phyloP scores from a whole-genome alignment of 2,329 filamentous ascomycete genomes.

The Calonectria pseudoturangicola region DNA sequence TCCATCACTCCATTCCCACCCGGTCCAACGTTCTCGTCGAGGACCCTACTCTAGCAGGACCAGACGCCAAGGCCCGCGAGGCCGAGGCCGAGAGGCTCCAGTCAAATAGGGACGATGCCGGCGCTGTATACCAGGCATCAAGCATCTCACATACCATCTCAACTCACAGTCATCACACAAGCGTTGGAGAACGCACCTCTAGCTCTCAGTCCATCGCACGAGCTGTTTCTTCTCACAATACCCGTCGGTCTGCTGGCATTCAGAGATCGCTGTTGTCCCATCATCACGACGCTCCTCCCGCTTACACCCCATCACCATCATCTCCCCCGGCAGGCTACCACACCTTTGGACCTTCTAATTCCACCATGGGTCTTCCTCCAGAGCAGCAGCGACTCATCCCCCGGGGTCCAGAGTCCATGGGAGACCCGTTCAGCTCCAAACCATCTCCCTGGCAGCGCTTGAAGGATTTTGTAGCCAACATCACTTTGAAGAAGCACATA shows the following conservation, averaged over 20 bases:
- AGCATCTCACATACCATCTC: neutral
- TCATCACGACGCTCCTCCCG: slow-evolving; percentile 68
- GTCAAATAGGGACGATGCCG: slow-evolving; percentile 52
- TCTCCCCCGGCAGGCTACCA: slow-evolving; percentile 62
- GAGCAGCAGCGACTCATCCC: slow-evolving; percentile 67
- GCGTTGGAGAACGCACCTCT: slow-evolving; percentile 48
- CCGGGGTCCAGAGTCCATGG: slow-evolving; percentile 68
- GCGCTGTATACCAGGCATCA: neutral
- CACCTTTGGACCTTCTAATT: slow-evolving; percentile 61
- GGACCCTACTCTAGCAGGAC: slow-evolving; percentile 67
- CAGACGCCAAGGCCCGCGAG: slow-evolving; percentile 65
- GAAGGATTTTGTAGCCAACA: slow-evolving; percentile 47
- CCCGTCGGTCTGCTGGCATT: slow-evolving; percentile 14
- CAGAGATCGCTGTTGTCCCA: slow-evolving; percentile 43
- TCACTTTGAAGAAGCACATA: slow-evolving; percentile 53
- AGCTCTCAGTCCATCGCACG: slow-evolving; percentile 5
- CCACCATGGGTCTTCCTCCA: slow-evolving; percentile 64
- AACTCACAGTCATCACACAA: slow-evolving; percentile 48
- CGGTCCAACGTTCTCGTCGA: slow-evolving; percentile 70
- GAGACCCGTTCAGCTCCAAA: slow-evolving; percentile 54
- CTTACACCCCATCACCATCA: slow-evolving; percentile 68
- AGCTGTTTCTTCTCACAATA: slow-evolving; percentile 18
- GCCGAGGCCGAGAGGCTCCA: slow-evolving; percentile 63
- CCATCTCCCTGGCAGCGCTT: slow-evolving; percentile 57
- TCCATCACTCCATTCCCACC: slow-evolving; percentile 60